These are phyloP conservation scores for Ceratocystis smalleyi DNA, from an alignment of 2,329 filamentous ascomycete species.

Conservation along the genomic window DNA sequence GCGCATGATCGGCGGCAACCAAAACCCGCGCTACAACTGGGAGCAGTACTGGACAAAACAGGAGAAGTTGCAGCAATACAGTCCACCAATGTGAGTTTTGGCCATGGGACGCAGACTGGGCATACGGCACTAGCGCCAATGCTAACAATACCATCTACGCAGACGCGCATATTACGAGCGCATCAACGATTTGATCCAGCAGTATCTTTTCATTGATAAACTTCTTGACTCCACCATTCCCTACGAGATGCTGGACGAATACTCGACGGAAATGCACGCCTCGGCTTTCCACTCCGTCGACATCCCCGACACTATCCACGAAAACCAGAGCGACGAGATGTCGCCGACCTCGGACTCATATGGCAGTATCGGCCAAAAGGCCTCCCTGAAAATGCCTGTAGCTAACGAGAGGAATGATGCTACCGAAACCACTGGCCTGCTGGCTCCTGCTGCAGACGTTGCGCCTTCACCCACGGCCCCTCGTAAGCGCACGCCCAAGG, in stretches of 20 bases:
- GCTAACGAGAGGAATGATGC: conserved; percentile 21
- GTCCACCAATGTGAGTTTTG: conserved; percentile 45
- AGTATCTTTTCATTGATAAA: conserved; percentile 86
- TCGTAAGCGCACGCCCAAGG: conserved; percentile 66
- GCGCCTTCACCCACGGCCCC: conserved; percentile 26
- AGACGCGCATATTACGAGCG: conserved; percentile 75
- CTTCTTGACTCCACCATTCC: conserved; percentile 85
- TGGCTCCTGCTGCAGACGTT: conserved; percentile 23
- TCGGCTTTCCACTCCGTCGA: conserved; percentile 39
- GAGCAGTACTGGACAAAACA: conserved; percentile 66
- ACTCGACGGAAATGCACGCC: conserved; percentile 45
- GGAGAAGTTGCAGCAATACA: conserved; percentile 56
- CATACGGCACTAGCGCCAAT: neutral
- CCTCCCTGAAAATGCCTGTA: conserved; percentile 20
- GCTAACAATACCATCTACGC: neutral
- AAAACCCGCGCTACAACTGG: conserved; percentile 74
- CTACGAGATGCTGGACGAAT: conserved; percentile 81
- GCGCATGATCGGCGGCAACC: conserved; percentile 77
- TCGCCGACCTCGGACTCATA: conserved; percentile 20
- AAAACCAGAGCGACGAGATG: conserved; percentile 25
- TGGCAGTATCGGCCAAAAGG: conserved; percentile 22
- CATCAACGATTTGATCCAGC: conserved; percentile 74
- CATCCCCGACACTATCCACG: conserved; percentile 60
- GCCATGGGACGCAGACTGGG: neutral
- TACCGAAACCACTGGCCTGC: conserved; percentile 5